These are phyloP conservation scores for Nidularia sp. DNA, from an alignment of 768 basidiomycete genomes.

Conservation along the genomic window DNA sequence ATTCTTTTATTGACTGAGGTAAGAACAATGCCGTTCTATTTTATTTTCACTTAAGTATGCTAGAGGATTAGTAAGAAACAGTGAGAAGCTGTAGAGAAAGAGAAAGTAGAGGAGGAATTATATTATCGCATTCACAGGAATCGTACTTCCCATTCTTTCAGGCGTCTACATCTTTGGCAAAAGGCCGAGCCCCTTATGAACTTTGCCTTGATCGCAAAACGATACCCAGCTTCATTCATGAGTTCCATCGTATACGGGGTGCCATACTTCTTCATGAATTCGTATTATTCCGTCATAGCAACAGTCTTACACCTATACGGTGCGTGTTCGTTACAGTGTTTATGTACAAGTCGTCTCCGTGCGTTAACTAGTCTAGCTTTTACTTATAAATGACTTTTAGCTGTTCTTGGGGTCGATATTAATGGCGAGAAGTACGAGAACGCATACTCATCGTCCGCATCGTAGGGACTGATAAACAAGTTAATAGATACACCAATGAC, in stretches of 20 bases:
- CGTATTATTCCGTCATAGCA: not conserved
- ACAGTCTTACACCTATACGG: too few species aligned
- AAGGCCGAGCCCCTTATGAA: constrained; percentile 49
- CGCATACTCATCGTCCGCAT: constrained; percentile 64
- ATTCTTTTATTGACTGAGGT: too few species aligned
- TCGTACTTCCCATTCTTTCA: constrained; percentile 47
- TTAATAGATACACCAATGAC: constrained; percentile 6
- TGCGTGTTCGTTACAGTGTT: too few species aligned
- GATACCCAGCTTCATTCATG: constrained; percentile 49
- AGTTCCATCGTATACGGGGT: constrained; percentile 43
- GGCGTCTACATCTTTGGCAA: constrained; percentile 51
- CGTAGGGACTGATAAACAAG: constrained; percentile 44
- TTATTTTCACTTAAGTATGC: constrained; percentile 17
- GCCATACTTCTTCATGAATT: constrained; percentile 7
- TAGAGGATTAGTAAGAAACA: constrained; percentile 16
- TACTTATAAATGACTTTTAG: too few species aligned
- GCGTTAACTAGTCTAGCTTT: too few species aligned
- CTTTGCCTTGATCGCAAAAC: constrained; percentile 43
- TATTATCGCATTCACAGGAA: constrained; percentile 23
- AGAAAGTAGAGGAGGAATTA: constrained; percentile 17
- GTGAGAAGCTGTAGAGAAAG: constrained; percentile 5
- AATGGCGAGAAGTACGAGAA: constrained; percentile 25
- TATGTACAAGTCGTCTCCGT: too few species aligned
- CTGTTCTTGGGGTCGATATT: not conserved
- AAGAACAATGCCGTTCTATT: too few species aligned